A percentile compares a stretch with the other conserved stretches of the same genome.
These are phyloP conservation scores for Fusarium verrucosum DNA, from an alignment of 2,329 filamentous ascomycete genomes.

Conservation along the genomic window DNA sequence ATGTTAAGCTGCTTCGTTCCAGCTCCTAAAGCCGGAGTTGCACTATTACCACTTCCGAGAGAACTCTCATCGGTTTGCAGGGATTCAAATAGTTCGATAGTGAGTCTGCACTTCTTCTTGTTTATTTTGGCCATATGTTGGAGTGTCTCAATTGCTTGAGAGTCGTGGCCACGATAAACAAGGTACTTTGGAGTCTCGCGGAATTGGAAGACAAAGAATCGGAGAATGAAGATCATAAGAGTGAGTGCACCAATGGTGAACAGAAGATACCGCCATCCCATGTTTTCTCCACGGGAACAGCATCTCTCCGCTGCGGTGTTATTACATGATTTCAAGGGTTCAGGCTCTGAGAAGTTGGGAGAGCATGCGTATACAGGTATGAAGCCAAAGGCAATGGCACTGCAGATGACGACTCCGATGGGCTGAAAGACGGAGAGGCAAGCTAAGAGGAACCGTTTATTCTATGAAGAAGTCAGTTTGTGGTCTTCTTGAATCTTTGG, in stretches of 20 bases:
- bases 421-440: slow-evolving; percentile 65
- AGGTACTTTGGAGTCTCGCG: slow-evolving; percentile 59
- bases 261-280: slow-evolving; percentile 62
- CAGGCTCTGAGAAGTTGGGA: slow-evolving; percentile 58
- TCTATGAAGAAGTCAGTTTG: slow-evolving; percentile 7
- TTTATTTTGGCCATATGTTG: slow-evolving; percentile 57
- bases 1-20: slow-evolving; percentile 26
- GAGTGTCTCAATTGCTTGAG: slow-evolving; percentile 58
- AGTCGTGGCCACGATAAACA: slow-evolving; percentile 55
- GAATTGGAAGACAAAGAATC: slow-evolving; percentile 59
- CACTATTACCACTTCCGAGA: slow-evolving; percentile 25
- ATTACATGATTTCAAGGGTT: slow-evolving; percentile 56
- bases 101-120: slow-evolving; percentile 49
- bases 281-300: slow-evolving; percentile 55
- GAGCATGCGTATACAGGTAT: slow-evolving; percentile 61
- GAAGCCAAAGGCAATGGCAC: slow-evolving; percentile 62
- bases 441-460: slow-evolving; percentile 61
- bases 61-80: slow-evolving; percentile 41
- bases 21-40: slow-evolving; percentile 24
- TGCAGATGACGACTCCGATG: slow-evolving; percentile 62
- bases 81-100: slow-evolving; percentile 49
- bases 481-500: accelerated
- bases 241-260: slow-evolving; percentile 57
- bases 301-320: slow-evolving; percentile 41
- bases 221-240: slow-evolving; percentile 55